Evolutionary conservation across 2,329 filamentous ascomycete species (phyloP), one percentile per base, ranked within the genome.

Genomic region (Madurella mycetomatis): DNA sequence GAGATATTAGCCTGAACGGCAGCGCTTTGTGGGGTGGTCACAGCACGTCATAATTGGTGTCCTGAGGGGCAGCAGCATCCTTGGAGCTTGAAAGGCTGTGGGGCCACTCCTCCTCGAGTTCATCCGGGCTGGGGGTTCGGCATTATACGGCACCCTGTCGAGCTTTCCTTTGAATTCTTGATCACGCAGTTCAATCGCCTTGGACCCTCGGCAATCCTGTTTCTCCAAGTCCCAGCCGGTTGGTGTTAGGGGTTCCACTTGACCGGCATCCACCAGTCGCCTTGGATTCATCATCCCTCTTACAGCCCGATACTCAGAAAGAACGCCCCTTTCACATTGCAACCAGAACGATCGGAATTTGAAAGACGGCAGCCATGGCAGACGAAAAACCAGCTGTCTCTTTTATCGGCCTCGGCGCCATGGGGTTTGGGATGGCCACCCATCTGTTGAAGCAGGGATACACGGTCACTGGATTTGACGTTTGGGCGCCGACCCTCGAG

Each of bases 361-460:
- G 41, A 19, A 41, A 47, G 31, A 50, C 37, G 17, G 2, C 9
- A 40, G 64, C 47, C 51, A 70, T 70, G 62, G 54, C 68, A 16
- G 56, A 65, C 47, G 16, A 60, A 7, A 75, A 74, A 57, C 68
- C 69, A 4, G 65, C 69, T 4, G 61, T 88, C 51, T 80, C 82
- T 60, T 89, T 90, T 70, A 84, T 87, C 59, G 87, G 87, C 74
- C 84, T 91, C 2, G 87, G 87, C 53, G 87, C 87, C 70, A 90
- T 90, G 87, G 87, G 87, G 66, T 87, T 89, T 68, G 87, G 87
- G 66, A 90, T 91, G 87, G 87, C 87, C 59, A 87, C 82, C 56
- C 80, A 90, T 66, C 80, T 91, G 44, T 75, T 90, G 63, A 82
- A 83, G 61, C 72, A 80, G 59, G 85, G 85, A 54, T 88, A 86